Evolutionary conservation across 345 rosid species (phyloP), one percentile per base, ranked within the genome.

Genomic region (Fremontodendron californicum): DNA sequence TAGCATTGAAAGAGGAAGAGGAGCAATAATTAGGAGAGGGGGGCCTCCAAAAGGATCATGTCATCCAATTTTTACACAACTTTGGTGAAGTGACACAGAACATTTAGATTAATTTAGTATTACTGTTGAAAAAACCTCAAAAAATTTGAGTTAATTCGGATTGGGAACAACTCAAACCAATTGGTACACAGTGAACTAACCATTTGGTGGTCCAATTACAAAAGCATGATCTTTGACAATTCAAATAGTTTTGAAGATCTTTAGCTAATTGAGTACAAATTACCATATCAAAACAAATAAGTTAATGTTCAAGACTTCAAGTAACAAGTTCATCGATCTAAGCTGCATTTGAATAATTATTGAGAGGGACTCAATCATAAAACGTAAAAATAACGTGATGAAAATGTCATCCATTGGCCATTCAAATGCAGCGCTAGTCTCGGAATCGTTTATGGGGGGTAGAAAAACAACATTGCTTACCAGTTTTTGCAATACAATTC

Each of bases 211-310:
- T 58, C 37, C 64, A 58, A 46, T 0, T 2, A 46, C 2, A 11
- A 69, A 35, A 71, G 69, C 40, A 63, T 76, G 62, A 71, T 42
- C 58, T 76, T 69, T 58, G 62, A 69, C 48, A 49, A 65, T 19
- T 58, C 67, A 11, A 18, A 58, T 27, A 12, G 33, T 27, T 58
- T 23, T 25, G 33, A 27, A 25, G 0, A 27, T 10, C 16, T 58
- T 27, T 58, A 25, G 62, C 23, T 11, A 58, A 58, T 25, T 55
- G 12, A 21, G 12, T 3, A 1, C 10, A n/a, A 54, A 19, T 52
- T 21, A 6, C 2, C 23, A 5, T 5, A 16, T 45, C 49, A 12
- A 49, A 49, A 18, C 7, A 52, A 19, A n/a, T 1, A 19, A 52
- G 57, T n/a, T 0, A 52, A 19, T 18, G 35, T 33, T 33, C 35